Conservation (phyloP, 208 protist species). For the Leishmania turanica region DNA sequence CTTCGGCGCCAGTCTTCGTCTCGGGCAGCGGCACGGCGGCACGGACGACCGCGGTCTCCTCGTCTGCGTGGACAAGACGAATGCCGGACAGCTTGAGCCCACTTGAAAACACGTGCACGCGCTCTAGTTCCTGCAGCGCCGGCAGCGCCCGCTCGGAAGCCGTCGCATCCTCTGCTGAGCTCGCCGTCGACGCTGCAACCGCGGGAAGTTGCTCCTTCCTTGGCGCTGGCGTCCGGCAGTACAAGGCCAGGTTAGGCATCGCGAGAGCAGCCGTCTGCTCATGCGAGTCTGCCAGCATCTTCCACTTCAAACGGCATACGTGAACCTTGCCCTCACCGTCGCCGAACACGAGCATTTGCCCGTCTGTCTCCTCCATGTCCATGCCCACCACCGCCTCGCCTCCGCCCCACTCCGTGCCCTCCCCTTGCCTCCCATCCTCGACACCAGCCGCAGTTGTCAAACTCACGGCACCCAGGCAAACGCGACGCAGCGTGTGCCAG, state of each 20-base stretch:
- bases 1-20: background rate
- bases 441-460: slow-evolving; percentile 39
- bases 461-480: slow-evolving; percentile 64
- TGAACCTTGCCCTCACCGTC: slow-evolving; percentile 77
- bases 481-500: slow-evolving; percentile 75
- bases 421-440: slow-evolving; percentile 8
- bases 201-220: slow-evolving; percentile 9
- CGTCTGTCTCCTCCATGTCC: slow-evolving; percentile 27
- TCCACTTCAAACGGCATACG: slow-evolving; percentile 57
- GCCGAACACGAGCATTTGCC: slow-evolving; percentile 57
- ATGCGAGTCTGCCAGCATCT: slow-evolving; percentile 16
- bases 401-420: slow-evolving; percentile 6
- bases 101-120: slow-evolving; percentile 46
- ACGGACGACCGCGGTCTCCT: background rate
- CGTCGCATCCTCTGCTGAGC: background rate
- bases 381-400: slow-evolving; percentile 23
- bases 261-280: slow-evolving; percentile 38
- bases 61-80: slow-evolving; percentile 29
- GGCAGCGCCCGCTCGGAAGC: slow-evolving; percentile 33
- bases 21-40: background rate
- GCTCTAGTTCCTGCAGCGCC: slow-evolving; percentile 36
- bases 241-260: slow-evolving; percentile 44
- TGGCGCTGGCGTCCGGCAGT: slow-evolving; percentile 8
- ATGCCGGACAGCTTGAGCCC: slow-evolving; percentile 29
- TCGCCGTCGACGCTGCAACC: background rate